These are phyloP conservation scores for Daldinia vernicosa DNA, from an alignment of 495 filamentous ascomycete species.

Conservation along the genomic window DNA sequence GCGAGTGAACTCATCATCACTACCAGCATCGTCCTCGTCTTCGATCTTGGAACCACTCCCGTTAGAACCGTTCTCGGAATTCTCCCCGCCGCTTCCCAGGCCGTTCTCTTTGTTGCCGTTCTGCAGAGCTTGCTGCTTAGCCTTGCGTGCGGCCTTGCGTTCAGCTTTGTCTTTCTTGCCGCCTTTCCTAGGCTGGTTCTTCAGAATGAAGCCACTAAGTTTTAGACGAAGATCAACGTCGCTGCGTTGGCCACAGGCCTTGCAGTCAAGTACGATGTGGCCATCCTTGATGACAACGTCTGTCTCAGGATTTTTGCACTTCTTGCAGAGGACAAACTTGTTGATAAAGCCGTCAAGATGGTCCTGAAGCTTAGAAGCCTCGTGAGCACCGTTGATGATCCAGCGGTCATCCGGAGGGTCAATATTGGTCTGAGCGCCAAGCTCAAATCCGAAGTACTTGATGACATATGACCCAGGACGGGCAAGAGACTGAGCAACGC, in stretches of 20 bases:
- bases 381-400: slow-evolving; percentile 99
- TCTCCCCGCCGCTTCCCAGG: slow-evolving; percentile 71
- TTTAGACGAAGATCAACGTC: slow-evolving; percentile 93
- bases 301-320: slow-evolving; percentile 99
- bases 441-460: slow-evolving; percentile 99
- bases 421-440: slow-evolving; percentile 97
- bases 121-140: slow-evolving; percentile 79
- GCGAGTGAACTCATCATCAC: slow-evolving; percentile 91
- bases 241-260: slow-evolving; percentile 93
- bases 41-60: slow-evolving; percentile 70
- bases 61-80: slow-evolving; percentile 74
- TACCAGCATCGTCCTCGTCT: slow-evolving; percentile 68
- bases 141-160: slow-evolving; percentile 84
- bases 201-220: slow-evolving; percentile 96
- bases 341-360: slow-evolving; percentile 97
- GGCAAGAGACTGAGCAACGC: slow-evolving; percentile 89
- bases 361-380: slow-evolving; percentile 94
- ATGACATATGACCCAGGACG: slow-evolving; percentile 95
- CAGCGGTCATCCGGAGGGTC: slow-evolving; percentile 97
- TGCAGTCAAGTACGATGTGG: slow-evolving; percentile 92
- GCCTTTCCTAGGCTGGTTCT: slow-evolving; percentile 87
- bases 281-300: slow-evolving; percentile 93
- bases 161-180: slow-evolving; percentile 92
- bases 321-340: slow-evolving; percentile 98
- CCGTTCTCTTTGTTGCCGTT: slow-evolving; percentile 64